phyloP scores from a whole-genome alignment of 441 rosid genomes.

The Populus trichocarpa region DNA sequence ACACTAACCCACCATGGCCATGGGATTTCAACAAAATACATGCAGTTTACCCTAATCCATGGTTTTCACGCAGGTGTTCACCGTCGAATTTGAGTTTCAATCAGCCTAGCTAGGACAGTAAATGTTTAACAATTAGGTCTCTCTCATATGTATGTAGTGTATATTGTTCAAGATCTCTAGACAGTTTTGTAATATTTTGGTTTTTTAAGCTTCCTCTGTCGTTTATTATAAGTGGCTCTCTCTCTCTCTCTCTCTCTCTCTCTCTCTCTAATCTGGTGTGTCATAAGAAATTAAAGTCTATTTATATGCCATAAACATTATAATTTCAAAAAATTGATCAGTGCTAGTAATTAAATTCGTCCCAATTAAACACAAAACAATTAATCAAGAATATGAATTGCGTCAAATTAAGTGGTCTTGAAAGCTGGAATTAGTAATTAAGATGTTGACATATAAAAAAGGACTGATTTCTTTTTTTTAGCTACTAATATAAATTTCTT shows the following conservation, averaged over 20 bases:
- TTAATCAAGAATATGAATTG: not conserved
- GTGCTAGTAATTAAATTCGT: not conserved
- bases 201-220: not conserved
- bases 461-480: not conserved
- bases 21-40: slow-evolving; percentile 2
- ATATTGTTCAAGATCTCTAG: slow-evolving; percentile 32
- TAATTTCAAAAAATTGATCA: not conserved
- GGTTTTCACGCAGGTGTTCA: not conserved
- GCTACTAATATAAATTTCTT: too few relatives aligned
- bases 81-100: slow-evolving; percentile 17
- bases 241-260: not conserved
- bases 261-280: too few relatives aligned
- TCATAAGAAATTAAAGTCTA: too few relatives aligned
- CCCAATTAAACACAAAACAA: not conserved
- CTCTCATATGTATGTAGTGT: slow-evolving; percentile 33
- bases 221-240: not conserved
- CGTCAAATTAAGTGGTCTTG: not conserved
- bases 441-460: not conserved
- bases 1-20: slow-evolving; percentile 17
- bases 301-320: too few relatives aligned
- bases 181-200: slow-evolving; percentile 32
- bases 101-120: slow-evolving; percentile 4
- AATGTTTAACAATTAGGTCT: slow-evolving; percentile 33
- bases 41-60: slow-evolving; percentile 1
- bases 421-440: too few relatives aligned